Percentiles rank a stretch among this genome's conserved stretches.
These are phyloP conservation scores for Phylloporus arenicola DNA, from an alignment of 768 basidiomycete species.

Conservation along the genomic window DNA sequence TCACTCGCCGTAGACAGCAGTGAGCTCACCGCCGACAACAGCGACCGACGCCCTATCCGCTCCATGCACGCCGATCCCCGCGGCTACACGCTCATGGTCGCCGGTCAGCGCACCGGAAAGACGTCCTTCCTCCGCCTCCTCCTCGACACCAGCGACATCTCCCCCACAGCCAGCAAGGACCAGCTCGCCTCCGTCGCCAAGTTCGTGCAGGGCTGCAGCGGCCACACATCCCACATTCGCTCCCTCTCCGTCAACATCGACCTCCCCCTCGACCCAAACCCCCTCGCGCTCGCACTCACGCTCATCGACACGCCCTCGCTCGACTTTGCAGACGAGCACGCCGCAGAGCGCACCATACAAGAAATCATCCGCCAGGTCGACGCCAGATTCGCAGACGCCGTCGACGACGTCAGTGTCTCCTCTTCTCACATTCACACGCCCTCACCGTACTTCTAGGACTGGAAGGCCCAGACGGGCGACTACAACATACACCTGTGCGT, in stretches of 20 bases:
- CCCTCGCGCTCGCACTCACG: slow-evolving; percentile 54
- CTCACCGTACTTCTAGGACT: slow-evolving; percentile 47
- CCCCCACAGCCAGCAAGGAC: slow-evolving; percentile 57
- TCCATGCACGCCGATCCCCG: slow-evolving; percentile 19
- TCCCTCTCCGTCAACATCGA: slow-evolving; percentile 68
- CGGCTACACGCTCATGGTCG: slow-evolving; percentile 70
- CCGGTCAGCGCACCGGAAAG: slow-evolving; percentile 79
- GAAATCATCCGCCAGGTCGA: slow-evolving; percentile 74
- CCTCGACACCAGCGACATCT: slow-evolving; percentile 72
- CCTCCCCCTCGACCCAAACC: slow-evolving; percentile 45
- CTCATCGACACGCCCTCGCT: slow-evolving; percentile 81
- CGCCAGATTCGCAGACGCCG: slow-evolving; percentile 61
- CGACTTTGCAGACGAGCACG: slow-evolving; percentile 62
- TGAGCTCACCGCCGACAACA: slow-evolving; percentile 49
- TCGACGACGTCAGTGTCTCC: slow-evolving; percentile 64
- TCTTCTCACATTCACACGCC: slow-evolving; percentile 14
- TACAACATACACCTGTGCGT: slow-evolving; percentile 78
- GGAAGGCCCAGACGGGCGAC: slow-evolving; percentile 64
- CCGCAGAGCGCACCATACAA: slow-evolving; percentile 56
- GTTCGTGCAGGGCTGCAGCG: slow-evolving; percentile 71
- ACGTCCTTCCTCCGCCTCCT: slow-evolving; percentile 82
- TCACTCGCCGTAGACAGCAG: slow-evolving; percentile 55
- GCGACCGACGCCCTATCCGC: slow-evolving; percentile 24
- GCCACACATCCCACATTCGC: slow-evolving; percentile 69
- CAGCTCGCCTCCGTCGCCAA: slow-evolving; percentile 77